Evolutionary conservation across 257 asterid species (phyloP), one percentile per base, ranked within the genome.

Genomic region (Vinca minor): DNA sequence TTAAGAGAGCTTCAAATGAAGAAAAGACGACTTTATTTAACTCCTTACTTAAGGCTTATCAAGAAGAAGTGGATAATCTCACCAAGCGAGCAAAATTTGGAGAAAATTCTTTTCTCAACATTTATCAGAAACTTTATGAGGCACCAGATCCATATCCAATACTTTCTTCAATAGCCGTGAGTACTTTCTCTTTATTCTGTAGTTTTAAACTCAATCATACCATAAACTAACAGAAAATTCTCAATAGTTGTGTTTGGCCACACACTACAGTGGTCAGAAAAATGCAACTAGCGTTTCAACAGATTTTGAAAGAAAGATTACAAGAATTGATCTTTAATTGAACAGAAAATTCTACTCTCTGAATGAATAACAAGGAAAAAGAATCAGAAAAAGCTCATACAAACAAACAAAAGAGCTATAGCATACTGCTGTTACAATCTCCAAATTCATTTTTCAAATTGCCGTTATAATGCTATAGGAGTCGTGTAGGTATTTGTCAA

Each of bases 51-150:
- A 93, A 85, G 91, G 95, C 94, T 67, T 89, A 84, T 77, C 97
- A 93, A 80, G 98, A 93, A 81, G 98, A 93, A 85, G 97, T 93
- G 66, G 98, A 93, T 82, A 93, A 89, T 58, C 96, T 93, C 66
- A 93, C 97, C 70, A 93, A 93, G 80, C 81, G 98, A 77, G 97
- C 97, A 0, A 89, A 89, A 66, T 93, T 81, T 66, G 98, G 97
- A 72, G 98, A 93, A 81, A 89, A 93, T 78, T 87, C 98, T 63
- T 93, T 89, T 74, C 98, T 93, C 50, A 93, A 87, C 82, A 89
- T 93, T 74, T 93, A 93, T 76, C 98, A 89, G 79, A 93, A 93
- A 72, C 87, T 93, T 61, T 93, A 93, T 45, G 98, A 93, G 80
- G 97, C 98, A 56, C 98, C 98, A 15, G 97, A 93, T 73, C 98